Base-by-base conservation (phyloP, 805 yeast genomes). In the Wickerhamomyces queroliae region DNA sequence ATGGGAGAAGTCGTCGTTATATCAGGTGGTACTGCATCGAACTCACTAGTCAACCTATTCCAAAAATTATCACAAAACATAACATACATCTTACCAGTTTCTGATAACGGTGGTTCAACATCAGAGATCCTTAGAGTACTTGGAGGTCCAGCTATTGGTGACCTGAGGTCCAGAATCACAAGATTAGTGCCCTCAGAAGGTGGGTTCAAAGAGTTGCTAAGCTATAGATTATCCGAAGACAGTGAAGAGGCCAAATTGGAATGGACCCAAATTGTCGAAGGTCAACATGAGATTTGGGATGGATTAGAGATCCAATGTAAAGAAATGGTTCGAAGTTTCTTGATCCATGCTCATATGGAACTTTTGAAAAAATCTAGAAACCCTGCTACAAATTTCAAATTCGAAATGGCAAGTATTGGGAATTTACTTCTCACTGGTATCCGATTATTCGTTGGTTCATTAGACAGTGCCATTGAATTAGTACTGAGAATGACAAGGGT, bases 81-180 rank as follows among this genome's bases (percentile, higher is more conserved):
- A 4, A 64, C 82, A 3, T 89, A 83, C 49, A 71, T 89, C 5
- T 62, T 90, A 26, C 98, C 98, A 0, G 76, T 90, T 13, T 78
- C 86, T 35, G 98, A 90, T 58, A 90, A 90, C 55, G 98, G 98
- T 15, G 97, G 97, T 0, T 89, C 96, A 2, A 87, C 96, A 0
- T 82, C 95, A 21, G 97, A 90, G 60, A 74, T 90, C 19, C 69
- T 89, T 6, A 63, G 96, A 12, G 86, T 88, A 2, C 68, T 90
- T 15, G 96, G 96, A 2, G 97, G 98, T 0, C 95, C 96, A 3
- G 96, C 97, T 0, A 87, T 90, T 39, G 98, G 98, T 2, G 98
- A 90, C 56, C 70, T 90, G 3, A 65, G 97, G 36, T 86, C 95
- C 0, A 61, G 98, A 40, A 69, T 89, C 22, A 84, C 88, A 0